Evolutionary conservation across 169 alveolate genomes (phyloP).

Genomic region (Plasmodium relictum): DNA sequence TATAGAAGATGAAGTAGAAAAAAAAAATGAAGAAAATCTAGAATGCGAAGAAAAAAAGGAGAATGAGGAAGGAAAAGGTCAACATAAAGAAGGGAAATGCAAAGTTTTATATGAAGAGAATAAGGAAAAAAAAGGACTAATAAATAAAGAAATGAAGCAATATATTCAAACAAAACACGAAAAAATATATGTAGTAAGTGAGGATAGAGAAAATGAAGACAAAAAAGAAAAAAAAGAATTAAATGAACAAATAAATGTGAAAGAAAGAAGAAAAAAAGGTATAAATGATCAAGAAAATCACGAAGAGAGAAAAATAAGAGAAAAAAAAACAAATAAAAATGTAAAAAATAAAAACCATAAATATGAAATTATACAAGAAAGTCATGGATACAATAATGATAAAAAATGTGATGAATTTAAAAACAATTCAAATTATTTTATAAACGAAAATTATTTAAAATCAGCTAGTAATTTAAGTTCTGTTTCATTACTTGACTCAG

Average conservation of each 20-base stretch:
- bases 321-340: no score
- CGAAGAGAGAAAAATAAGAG: not conserved
- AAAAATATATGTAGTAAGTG: not conserved
- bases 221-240: not conserved
- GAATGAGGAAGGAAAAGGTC: not conserved
- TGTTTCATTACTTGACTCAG: no score
- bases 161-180: not conserved
- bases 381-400: no score
- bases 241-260: no score
- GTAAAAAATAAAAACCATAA: no score
- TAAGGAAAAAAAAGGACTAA: no score
- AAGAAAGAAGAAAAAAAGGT: not conserved
- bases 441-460: no score
- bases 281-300: not conserved
- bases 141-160: no score
- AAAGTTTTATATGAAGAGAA: not conserved
- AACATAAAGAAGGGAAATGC: not conserved
- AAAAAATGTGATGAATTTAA: no score
- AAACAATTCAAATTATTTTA: no score
- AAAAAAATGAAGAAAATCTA: not conserved
- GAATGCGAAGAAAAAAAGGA: constrained; percentile 2
- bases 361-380: no score
- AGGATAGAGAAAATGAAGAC: not conserved
- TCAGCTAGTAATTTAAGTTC: no score
- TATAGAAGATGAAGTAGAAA: not conserved